Percentiles rank a stretch among this genome's conserved stretches.
These are phyloP conservation scores for Phellopilus nigrolimitatus DNA, from an alignment of 1,284 basidiomycete genomes.

Conservation along the genomic window DNA sequence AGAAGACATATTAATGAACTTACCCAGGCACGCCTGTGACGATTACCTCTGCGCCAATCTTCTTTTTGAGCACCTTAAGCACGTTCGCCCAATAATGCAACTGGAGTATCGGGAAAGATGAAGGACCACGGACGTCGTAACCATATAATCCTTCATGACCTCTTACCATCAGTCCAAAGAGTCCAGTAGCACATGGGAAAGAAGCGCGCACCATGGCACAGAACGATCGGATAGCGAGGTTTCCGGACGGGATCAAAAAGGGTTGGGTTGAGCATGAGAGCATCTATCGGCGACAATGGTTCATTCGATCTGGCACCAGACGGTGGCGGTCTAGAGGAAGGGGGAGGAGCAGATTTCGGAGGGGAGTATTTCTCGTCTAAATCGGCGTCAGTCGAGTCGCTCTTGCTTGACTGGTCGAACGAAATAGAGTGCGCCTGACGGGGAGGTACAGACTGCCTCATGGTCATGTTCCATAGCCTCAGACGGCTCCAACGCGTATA, in stretches of 20 bases:
- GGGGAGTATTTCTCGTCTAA: background rate
- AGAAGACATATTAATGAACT: constrained; percentile 28
- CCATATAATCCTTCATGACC: constrained; percentile 84
- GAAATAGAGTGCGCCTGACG: constrained; percentile 1
- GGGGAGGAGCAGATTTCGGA: background rate
- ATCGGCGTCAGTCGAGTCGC: background rate
- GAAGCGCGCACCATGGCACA: constrained; percentile 82
- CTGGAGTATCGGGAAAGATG: constrained; percentile 72
- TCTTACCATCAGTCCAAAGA: background rate
- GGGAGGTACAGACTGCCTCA: background rate
- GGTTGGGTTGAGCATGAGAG: constrained; percentile 66
- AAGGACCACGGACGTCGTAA: constrained; percentile 82
- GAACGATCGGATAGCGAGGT: constrained; percentile 86
- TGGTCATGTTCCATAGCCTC: constrained; percentile 2
- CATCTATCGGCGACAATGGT: constrained; percentile 48
- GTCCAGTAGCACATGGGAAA: constrained; percentile 15
- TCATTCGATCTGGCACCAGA: constrained; percentile 19
- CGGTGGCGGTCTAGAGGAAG: background rate
- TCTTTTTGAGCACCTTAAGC: constrained; percentile 76
- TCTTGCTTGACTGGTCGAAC: background rate
- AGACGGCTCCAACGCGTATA: constrained; percentile 2
- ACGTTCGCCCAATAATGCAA: constrained; percentile 97
- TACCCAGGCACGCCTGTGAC: constrained; percentile 94
- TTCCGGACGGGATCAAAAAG: constrained; percentile 71
- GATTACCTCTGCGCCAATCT: constrained; percentile 87